phyloP scores from a whole-genome alignment of 805 yeast species.

The Saturnispora quitensis region DNA sequence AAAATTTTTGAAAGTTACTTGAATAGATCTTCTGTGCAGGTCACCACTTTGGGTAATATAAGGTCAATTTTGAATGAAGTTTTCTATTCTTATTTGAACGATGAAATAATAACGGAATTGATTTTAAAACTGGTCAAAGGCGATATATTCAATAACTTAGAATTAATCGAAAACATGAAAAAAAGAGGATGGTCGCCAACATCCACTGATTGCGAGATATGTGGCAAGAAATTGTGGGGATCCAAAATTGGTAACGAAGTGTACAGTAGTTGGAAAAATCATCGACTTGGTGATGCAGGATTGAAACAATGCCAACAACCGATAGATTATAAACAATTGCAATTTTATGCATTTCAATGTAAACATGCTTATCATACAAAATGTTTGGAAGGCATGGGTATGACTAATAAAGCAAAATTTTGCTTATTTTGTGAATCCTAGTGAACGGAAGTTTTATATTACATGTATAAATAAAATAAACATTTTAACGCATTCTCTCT shows the following conservation, averaged over 20 bases:
- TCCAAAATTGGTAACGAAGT: slow-evolving; percentile 40
- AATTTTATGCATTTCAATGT: slow-evolving; percentile 51
- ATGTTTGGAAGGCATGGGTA: slow-evolving; percentile 45
- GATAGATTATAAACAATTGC: slow-evolving; percentile 13
- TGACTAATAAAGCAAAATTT: slow-evolving; percentile 17
- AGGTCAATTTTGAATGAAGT: slow-evolving; percentile 53
- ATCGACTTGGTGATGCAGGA: slow-evolving; percentile 13
- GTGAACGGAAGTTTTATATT: background rate
- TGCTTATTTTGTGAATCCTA: slow-evolving; percentile 34
- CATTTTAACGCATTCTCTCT: background rate
- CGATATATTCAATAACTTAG: slow-evolving; percentile 42
- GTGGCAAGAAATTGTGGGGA: slow-evolving; percentile 73
- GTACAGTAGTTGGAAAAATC: slow-evolving; percentile 50
- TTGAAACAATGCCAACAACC: slow-evolving; percentile 8
- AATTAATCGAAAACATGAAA: slow-evolving; percentile 32
- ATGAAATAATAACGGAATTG: slow-evolving; percentile 43
- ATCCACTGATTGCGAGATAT: slow-evolving; percentile 57
- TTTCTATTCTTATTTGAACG: slow-evolving; percentile 55
- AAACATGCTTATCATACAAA: slow-evolving; percentile 54
- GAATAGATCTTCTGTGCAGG: slow-evolving; percentile 36
- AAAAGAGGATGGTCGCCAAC: slow-evolving; percentile 55
- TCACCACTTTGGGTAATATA: slow-evolving; percentile 51
- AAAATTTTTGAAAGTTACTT: slow-evolving; percentile 48
- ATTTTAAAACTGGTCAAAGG: slow-evolving; percentile 47
- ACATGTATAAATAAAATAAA: background rate